Evolutionary conservation across 179 eudicot species (phyloP), one percentile per base, ranked within the genome.

Genomic region (Beta lomatogona): DNA sequence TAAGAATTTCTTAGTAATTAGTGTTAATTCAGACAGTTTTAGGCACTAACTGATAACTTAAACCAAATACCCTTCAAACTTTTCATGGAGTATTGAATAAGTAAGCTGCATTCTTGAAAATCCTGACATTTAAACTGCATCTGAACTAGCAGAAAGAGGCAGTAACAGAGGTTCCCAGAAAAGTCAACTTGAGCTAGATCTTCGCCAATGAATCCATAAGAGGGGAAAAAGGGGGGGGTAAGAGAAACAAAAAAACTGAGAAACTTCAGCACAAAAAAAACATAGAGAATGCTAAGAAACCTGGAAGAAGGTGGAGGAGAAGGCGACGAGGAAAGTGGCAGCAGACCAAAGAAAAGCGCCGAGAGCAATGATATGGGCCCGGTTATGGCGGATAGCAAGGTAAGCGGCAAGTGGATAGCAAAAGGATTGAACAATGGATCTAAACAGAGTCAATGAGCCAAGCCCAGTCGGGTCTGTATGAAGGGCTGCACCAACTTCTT

Each of bases 321-420:
- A 55, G 77, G 84, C 98, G 15, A 92, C 93, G 64, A 89, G 92
- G 59, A 92, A 92, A 10, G 98, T 94, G 59, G 98, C 92, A 76
- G 89, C 89, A 68, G 98, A 89, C 98, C 97, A 94, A 44, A 91
- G 91, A 53, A 93, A 87, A 9, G 94, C 94, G 3, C 97, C 96
- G 22, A 89, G 87, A 54, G 96, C 96, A 75, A 91, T 89, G 52
- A 93, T 91, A 57, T 89, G 93, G 46, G 94, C 79, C 1, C 97
- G 92, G 71, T 92, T 86, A 69, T 94, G 89, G 14, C 90, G 90
- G 71, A 86, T 75, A 46, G 97, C 88, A 44, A 94, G 87, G 66
- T 89, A 91, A 41, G 92, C 92, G 9, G 98, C 98, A 41, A 94
- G 87, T 0, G 98, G 98, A 89, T 93, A 94, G 53, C 95, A 93